Conservation (phyloP, 441 rosid genomes). For the Adansonia madagascariensis region DNA sequence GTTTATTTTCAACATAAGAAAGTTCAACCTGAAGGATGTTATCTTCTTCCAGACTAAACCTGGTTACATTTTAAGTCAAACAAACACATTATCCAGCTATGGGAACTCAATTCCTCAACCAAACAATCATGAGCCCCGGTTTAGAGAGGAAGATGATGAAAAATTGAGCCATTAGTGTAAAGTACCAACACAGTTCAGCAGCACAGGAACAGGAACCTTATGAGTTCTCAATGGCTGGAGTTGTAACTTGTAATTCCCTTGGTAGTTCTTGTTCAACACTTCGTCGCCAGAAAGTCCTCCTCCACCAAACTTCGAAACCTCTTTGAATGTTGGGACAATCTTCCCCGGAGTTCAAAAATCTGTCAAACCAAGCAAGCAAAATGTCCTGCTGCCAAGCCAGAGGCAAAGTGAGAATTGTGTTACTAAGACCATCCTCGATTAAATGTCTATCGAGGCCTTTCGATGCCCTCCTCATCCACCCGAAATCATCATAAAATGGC, state of each 20-base stretch:
- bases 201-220: background rate
- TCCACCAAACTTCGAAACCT: conserved; percentile 14
- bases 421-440: conserved; percentile 15
- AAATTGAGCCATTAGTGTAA: background rate
- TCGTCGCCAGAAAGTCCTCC: conserved; percentile 6
- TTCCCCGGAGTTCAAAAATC: background rate
- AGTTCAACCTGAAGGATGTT: no score
- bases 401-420: conserved; percentile 14
- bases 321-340: conserved; percentile 16
- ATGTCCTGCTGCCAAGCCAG: conserved; percentile 29
- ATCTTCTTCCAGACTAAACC: background rate
- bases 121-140: background rate
- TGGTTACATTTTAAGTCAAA: no score
- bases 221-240: background rate
- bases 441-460: conserved; percentile 15
- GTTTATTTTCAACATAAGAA: background rate
- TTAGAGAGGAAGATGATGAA: background rate
- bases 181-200: no score
- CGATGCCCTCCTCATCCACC: conserved; percentile 82
- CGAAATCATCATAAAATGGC: conserved; percentile 91
- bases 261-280: background rate
- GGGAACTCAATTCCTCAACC: no score
- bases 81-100: background rate
- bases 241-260: background rate
- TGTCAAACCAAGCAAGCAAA: conserved; percentile 68